These are phyloP conservation scores for Colletotrichum liriopes DNA, from an alignment of 2,329 filamentous ascomycete genomes.

Conservation along the genomic window DNA sequence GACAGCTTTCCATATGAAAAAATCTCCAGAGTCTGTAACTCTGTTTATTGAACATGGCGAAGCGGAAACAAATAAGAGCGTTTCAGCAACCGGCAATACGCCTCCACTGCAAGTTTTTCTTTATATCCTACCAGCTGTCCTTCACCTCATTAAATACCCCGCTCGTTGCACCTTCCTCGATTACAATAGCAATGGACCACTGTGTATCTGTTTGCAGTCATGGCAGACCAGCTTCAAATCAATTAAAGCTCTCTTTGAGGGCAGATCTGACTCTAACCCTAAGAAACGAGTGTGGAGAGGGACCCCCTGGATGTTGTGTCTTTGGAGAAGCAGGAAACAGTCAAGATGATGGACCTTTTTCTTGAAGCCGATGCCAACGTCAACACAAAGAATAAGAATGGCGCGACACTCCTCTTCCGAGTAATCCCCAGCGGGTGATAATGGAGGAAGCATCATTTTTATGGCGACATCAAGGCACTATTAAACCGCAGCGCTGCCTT, in stretches of 20 bases:
- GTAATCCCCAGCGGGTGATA: neutral
- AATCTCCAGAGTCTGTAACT: conserved; percentile 31
- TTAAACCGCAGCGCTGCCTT: conserved; percentile 41
- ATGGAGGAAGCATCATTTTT: neutral
- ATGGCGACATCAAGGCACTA: conserved; percentile 27
- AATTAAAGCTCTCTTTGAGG: conserved; percentile 37
- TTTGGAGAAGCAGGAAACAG: fast-evolving
- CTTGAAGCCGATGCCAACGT: conserved; percentile 47
- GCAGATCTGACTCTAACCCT: conserved; percentile 46
- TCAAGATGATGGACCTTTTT: conserved; percentile 21
- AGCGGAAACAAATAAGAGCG: conserved; percentile 45
- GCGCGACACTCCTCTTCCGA: conserved; percentile 43
- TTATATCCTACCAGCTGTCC: neutral
- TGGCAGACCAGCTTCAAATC: neutral
- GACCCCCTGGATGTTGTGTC: conserved; percentile 40
- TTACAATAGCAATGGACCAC: conserved; percentile 43
- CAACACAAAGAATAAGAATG: conserved; percentile 40
- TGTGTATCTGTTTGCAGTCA: conserved; percentile 43
- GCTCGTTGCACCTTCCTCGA: conserved; percentile 44
- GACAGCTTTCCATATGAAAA: conserved; percentile 43
- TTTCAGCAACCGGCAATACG: conserved; percentile 43
- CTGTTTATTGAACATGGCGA: conserved; percentile 47
- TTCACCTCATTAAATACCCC: conserved; percentile 42
- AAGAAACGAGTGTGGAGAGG: conserved; percentile 40
- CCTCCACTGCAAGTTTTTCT: conserved; percentile 44